These are phyloP conservation scores for Chaetoceros tenuissimus DNA, from an alignment of 108 stramenopile genomes.

Conservation along the genomic window DNA sequence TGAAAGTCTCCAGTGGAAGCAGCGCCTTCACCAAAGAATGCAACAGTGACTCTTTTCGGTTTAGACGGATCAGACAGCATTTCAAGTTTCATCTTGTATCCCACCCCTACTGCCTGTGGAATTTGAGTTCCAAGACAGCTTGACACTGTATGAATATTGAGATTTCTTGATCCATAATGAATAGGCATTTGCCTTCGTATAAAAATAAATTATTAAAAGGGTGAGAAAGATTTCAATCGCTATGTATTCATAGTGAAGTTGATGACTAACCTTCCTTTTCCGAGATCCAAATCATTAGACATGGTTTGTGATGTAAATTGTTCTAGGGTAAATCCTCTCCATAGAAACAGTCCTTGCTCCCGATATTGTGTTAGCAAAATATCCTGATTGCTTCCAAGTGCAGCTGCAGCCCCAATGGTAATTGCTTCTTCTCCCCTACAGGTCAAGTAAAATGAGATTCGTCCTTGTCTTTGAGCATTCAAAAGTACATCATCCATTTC, in stretches of 20 bases:
- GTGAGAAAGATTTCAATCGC: too few species aligned
- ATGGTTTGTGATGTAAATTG: slow-evolving; percentile 97
- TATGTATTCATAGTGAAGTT: too few species aligned
- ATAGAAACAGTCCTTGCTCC: slow-evolving; percentile 93
- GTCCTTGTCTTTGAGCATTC: slow-evolving; percentile 96
- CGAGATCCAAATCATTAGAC: slow-evolving; percentile 79
- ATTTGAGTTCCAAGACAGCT: slow-evolving; percentile 94
- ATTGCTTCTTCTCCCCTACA: slow-evolving; percentile 89
- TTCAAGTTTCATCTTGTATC: slow-evolving; percentile 78
- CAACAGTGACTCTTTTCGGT: slow-evolving; percentile 46
- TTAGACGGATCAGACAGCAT: too few species aligned
- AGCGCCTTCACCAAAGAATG: slow-evolving; percentile 96
- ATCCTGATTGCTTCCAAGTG: slow-evolving; percentile 70
- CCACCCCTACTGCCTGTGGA: slow-evolving; percentile 93
- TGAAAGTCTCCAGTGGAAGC: slow-evolving; percentile 96
- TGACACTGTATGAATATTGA: slow-evolving; percentile 94
- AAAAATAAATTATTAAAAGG: too few species aligned
- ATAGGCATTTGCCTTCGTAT: slow-evolving; percentile 99
- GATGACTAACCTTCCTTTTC: too few species aligned
- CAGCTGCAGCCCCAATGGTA: slow-evolving; percentile 87
- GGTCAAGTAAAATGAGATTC: slow-evolving; percentile 95
- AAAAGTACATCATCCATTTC: slow-evolving; percentile 92
- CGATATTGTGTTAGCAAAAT: slow-evolving; percentile 93
- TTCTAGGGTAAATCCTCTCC: slow-evolving; percentile 95
- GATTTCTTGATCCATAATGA: slow-evolving; percentile 89